Percentiles rank a stretch among this genome's conserved stretches.
These are phyloP conservation scores for Oryza glaberrima DNA, from an alignment of 176 grass and related monocot genomes.

Conservation along the genomic window DNA sequence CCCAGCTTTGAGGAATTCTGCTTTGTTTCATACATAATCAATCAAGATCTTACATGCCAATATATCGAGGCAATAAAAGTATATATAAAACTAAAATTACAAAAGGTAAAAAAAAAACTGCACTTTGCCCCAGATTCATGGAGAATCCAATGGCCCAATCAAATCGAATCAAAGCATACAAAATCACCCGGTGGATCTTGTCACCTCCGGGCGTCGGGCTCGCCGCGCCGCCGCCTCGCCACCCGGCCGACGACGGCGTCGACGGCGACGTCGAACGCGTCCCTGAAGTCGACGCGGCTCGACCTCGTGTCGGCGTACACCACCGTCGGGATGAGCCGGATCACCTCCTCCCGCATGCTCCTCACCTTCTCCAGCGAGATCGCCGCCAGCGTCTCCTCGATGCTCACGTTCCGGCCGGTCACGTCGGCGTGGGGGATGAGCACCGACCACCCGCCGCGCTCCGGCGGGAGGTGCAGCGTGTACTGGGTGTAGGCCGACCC, in stretches of 20 bases:
- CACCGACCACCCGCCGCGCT: constrained; percentile 51
- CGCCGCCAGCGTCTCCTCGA: constrained; percentile 55
- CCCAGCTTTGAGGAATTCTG: background rate
- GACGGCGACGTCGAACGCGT: constrained; percentile 65
- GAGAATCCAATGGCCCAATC: background rate
- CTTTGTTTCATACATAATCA: background rate
- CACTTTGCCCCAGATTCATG: background rate
- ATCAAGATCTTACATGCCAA: background rate
- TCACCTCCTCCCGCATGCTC: constrained; percentile 64
- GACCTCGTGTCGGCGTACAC: constrained; percentile 64
- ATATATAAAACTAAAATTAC: background rate
- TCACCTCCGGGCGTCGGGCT: background rate
- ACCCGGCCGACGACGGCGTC: constrained; percentile 52
- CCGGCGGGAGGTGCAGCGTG: constrained; percentile 55
- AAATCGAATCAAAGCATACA: background rate
- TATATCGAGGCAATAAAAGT: background rate
- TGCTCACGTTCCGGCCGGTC: constrained; percentile 45
- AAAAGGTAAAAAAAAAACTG: background rate
- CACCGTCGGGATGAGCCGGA: constrained; percentile 61
- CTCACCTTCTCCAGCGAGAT: constrained; percentile 46
- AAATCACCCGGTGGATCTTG: background rate
- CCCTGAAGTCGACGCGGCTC: constrained; percentile 42
- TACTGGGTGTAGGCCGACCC: constrained; percentile 68
- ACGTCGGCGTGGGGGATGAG: constrained; percentile 49
- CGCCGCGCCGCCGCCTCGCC: constrained; percentile 21